phyloP scores from a whole-genome alignment of 495 filamentous ascomycete species.

The Penicillium steckii region DNA sequence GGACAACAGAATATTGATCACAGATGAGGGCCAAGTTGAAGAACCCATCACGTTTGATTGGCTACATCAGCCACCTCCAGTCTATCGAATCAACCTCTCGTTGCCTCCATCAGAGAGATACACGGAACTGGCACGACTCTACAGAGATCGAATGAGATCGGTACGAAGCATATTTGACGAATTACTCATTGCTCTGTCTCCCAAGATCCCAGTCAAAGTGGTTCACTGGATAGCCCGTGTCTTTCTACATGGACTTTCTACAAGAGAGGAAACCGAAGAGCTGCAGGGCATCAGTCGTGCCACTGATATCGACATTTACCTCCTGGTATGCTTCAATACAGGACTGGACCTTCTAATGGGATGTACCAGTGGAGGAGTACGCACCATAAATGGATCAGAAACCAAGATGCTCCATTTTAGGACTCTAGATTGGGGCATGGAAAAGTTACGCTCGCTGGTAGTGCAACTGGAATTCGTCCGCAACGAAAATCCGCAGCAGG shows the following conservation, averaged over 20 bases:
- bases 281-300: constrained; percentile 54
- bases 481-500: constrained; percentile 24
- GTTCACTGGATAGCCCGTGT: constrained; percentile 40
- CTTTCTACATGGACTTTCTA: constrained; percentile 49
- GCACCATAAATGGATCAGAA: constrained; percentile 18
- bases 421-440: constrained; percentile 69
- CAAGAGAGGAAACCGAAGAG: constrained; percentile 59
- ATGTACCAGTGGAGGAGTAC: constrained; percentile 59
- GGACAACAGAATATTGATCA: background rate
- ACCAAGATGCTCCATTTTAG: constrained; percentile 60
- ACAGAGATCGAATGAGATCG: constrained; percentile 37
- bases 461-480: constrained; percentile 58
- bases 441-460: constrained; percentile 52
- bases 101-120: constrained; percentile 57
- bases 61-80: constrained; percentile 23
- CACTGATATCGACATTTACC: constrained; percentile 54
- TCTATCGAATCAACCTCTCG: constrained; percentile 58
- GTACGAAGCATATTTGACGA: constrained; percentile 52
- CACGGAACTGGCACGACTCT: constrained; percentile 42
- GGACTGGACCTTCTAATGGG: constrained; percentile 65
- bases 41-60: background rate
- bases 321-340: constrained; percentile 61
- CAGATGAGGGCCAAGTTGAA: background rate
- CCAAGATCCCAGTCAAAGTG: constrained; percentile 20
- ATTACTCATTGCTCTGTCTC: constrained; percentile 25